Evolutionary conservation across 2,329 filamentous ascomycete genomes (phyloP).

Genomic region (Onygena corvina): DNA sequence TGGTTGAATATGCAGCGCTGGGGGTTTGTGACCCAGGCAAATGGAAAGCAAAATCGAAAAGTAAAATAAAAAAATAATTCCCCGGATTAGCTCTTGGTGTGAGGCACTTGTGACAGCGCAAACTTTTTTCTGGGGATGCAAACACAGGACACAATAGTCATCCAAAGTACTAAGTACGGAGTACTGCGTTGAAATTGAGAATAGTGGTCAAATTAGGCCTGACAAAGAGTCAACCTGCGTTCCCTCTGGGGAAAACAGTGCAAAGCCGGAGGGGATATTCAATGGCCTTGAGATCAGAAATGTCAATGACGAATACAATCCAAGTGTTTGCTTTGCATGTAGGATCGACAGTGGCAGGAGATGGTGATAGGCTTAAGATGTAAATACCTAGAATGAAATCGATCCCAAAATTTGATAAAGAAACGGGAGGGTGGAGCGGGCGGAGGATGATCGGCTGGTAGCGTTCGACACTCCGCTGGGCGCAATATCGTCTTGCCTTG

Average conservation of each 20-base stretch:
- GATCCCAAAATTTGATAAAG: slow-evolving; percentile 6
- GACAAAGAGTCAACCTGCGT: too few species aligned
- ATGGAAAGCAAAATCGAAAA: neutral
- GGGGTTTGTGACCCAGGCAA: slow-evolving; percentile 1
- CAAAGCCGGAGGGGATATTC: slow-evolving; percentile 1
- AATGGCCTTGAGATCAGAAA: slow-evolving; percentile 4
- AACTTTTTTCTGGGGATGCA: slow-evolving; percentile 1
- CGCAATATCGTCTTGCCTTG: neutral
- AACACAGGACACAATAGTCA: too few species aligned
- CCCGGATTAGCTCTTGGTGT: slow-evolving; percentile 4
- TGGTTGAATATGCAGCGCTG: slow-evolving; percentile 5
- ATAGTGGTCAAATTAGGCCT: too few species aligned
- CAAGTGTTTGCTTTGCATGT: neutral
- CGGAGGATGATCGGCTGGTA: slow-evolving; percentile 14
- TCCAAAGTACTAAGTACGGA: too few species aligned
- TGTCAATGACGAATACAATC: slow-evolving; percentile 4
- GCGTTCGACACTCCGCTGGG: slow-evolving; percentile 4
- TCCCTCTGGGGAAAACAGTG: neutral
- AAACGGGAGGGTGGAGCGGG: slow-evolving; percentile 13
- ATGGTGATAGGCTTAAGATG: neutral
- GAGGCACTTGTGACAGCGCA: slow-evolving; percentile 5
- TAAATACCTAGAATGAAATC: slow-evolving; percentile 5
- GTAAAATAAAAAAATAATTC: slow-evolving; percentile 3
- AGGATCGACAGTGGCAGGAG: slow-evolving; percentile 12
- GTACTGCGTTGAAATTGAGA: too few species aligned